Evolutionary conservation across 2,329 filamentous ascomycete species (phyloP).

Genomic region (Stachybotrys elegans): DNA sequence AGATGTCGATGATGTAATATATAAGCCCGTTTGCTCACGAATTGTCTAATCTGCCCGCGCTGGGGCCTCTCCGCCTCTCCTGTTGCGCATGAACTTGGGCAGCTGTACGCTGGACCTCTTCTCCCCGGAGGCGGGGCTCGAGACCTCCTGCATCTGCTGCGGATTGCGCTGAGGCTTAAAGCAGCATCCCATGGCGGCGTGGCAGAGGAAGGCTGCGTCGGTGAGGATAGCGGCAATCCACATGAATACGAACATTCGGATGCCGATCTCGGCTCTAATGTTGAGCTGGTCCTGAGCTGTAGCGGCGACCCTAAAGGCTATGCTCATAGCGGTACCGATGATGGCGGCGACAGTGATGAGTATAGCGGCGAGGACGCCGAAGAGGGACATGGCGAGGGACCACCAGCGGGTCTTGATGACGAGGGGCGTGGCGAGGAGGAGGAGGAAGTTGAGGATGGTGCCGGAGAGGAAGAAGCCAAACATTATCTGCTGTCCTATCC

Average conservation of each 20-base stretch:
- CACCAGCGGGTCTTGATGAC: constrained; percentile 53
- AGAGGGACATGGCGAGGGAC: constrained; percentile 61
- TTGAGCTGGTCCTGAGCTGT: constrained; percentile 68
- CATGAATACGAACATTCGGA: constrained; percentile 79
- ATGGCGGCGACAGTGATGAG: constrained; percentile 64
- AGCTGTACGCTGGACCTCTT: constrained; percentile 15
- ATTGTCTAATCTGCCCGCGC: not conserved
- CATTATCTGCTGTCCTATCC: constrained; percentile 76
- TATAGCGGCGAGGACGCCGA: constrained; percentile 63
- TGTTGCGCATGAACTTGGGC: constrained; percentile 22
- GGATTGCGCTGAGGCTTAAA: constrained; percentile 35
- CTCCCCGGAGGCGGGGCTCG: constrained; percentile 12
- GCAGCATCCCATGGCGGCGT: constrained; percentile 75
- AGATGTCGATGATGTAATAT: no score
- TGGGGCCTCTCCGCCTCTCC: constrained; percentile 14
- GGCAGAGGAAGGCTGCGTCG: constrained; percentile 66
- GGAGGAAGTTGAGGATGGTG: constrained; percentile 63
- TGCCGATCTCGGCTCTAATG: constrained; percentile 65
- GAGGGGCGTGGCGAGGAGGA: constrained; percentile 62
- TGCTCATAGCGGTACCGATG: constrained; percentile 78
- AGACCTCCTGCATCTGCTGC: constrained; percentile 3
- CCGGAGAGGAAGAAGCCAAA: constrained; percentile 79
- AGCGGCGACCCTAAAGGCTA: constrained; percentile 75
- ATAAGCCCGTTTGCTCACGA: no score
- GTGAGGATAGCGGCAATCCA: constrained; percentile 71